phyloP scores from a whole-genome alignment of 495 filamentous ascomycete genomes.

The Penicillium macrosclerotiorum region DNA sequence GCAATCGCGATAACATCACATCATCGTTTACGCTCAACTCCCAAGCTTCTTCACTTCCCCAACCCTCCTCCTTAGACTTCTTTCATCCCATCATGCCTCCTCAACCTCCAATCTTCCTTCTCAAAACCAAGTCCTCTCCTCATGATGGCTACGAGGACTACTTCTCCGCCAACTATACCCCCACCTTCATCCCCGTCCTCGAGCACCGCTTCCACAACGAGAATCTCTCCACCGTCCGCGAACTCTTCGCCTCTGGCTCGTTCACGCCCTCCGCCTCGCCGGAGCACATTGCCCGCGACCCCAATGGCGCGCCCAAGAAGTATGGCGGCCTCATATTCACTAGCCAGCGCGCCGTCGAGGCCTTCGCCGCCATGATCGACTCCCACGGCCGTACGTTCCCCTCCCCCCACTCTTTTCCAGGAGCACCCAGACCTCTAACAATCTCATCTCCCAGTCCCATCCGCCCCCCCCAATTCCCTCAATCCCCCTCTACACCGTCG shows the following conservation, averaged over 20 bases:
- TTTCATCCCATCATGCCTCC: constrained; percentile 13
- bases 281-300: not conserved
- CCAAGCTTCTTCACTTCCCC: not conserved
- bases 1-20: constrained; percentile 10
- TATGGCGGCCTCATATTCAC: constrained; percentile 93
- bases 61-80: not conserved
- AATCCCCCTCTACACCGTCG: constrained; percentile 81
- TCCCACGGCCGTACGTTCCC: constrained; percentile 33
- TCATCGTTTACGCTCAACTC: constrained; percentile 1
- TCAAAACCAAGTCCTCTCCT: constrained; percentile 83
- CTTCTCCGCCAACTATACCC: constrained; percentile 54
- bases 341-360: constrained; percentile 90
- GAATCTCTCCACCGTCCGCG: constrained; percentile 45
- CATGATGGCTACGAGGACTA: constrained; percentile 76
- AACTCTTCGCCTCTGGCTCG: constrained; percentile 35
- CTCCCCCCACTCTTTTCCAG: not conserved
- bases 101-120: constrained; percentile 57
- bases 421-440: not conserved
- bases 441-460: constrained; percentile 7
- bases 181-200: constrained; percentile 80
- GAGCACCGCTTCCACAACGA: constrained; percentile 60
- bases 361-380: constrained; percentile 66
- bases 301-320: constrained; percentile 17
- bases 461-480: constrained; percentile 32
- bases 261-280: constrained; percentile 9